Conservation (phyloP, 2,329 filamentous ascomycete species). For the Aspergillus clavatus region DNA sequence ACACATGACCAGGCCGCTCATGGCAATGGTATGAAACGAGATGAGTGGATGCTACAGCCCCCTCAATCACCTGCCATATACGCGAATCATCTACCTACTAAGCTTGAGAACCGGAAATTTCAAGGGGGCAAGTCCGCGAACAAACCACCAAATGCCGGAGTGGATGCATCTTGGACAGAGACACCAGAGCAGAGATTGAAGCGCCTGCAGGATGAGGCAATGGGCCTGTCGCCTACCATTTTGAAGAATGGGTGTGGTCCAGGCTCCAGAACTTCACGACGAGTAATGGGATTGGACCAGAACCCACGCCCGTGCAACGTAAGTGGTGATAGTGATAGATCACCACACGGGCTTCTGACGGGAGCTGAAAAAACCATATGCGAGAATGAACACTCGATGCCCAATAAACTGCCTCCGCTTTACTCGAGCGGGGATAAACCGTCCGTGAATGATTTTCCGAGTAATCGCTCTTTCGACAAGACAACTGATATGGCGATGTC, state of each 20-base stretch:
- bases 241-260: too few relatives aligned
- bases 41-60: conserved; percentile 79
- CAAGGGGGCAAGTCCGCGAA: conserved; percentile 56
- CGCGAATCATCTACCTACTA: conserved; percentile 73
- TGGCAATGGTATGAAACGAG: conserved; percentile 54
- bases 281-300: too few relatives aligned
- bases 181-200: conserved; percentile 83
- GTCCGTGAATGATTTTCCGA: conserved; percentile 66
- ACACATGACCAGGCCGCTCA: conserved; percentile 11
- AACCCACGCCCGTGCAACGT: too few relatives aligned
- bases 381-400: too few relatives aligned
- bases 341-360: too few relatives aligned
- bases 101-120: conserved; percentile 77
- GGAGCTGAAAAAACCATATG: neutral
- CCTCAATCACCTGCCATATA: conserved; percentile 52
- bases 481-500: conserved; percentile 90
- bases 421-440: too few relatives aligned
- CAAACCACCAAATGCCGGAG: conserved; percentile 32
- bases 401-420: too few relatives aligned
- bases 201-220: conserved; percentile 72
- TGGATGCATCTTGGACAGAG: conserved; percentile 75
- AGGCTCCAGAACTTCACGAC: too few relatives aligned
- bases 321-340: conserved; percentile 1
- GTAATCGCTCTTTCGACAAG: conserved; percentile 78
- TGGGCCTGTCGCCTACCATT: conserved; percentile 64